These are phyloP conservation scores for Podila minutissima DNA, from an alignment of 192 early-diverging fungal genomes.

Conservation along the genomic window DNA sequence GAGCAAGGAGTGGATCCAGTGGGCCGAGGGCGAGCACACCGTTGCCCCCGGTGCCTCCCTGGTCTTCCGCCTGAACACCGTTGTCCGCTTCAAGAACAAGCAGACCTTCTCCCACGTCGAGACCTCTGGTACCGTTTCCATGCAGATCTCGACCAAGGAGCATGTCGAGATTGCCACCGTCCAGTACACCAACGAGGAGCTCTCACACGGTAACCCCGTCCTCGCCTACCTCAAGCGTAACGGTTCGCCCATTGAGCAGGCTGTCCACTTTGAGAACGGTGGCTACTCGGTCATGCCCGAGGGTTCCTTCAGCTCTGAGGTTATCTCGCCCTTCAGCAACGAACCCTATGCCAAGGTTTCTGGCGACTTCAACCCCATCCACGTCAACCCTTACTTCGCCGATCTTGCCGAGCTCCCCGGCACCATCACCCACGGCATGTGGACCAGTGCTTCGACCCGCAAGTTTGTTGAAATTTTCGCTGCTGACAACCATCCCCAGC, in stretches of 20 bases:
- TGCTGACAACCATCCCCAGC: constrained; percentile 91
- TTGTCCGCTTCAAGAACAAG: constrained; percentile 66
- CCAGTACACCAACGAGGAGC: constrained; percentile 72
- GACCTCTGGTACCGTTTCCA: constrained; percentile 78
- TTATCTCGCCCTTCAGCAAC: constrained; percentile 88
- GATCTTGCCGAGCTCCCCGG: constrained; percentile 89
- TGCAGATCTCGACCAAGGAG: constrained; percentile 85
- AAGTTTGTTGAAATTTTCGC: constrained; percentile 97
- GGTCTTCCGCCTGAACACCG: constrained; percentile 82
- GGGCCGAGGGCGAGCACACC: constrained; percentile 72
- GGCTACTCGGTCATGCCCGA: constrained; percentile 94
- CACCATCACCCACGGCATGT: constrained; percentile 98
- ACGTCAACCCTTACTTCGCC: constrained; percentile 95
- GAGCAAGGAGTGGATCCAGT: constrained; percentile 91
- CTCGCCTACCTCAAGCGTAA: constrained; percentile 89
- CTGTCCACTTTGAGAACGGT: constrained; percentile 88
- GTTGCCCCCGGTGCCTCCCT: constrained; percentile 66
- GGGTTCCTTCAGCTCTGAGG: constrained; percentile 86
- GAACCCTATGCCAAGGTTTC: constrained; percentile 87
- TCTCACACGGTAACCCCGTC: constrained; percentile 88
- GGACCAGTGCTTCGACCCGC: constrained; percentile 93
- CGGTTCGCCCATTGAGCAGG: constrained; percentile 89
- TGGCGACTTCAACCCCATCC: constrained; percentile 95
- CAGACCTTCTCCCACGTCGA: constrained; percentile 74
- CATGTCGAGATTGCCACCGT: constrained; percentile 86